Percentiles rank a stretch among this genome's conserved stretches.
Evolutionary conservation across 495 filamentous ascomycete species (phyloP).

Genomic region (Choiromyces venosus): DNA sequence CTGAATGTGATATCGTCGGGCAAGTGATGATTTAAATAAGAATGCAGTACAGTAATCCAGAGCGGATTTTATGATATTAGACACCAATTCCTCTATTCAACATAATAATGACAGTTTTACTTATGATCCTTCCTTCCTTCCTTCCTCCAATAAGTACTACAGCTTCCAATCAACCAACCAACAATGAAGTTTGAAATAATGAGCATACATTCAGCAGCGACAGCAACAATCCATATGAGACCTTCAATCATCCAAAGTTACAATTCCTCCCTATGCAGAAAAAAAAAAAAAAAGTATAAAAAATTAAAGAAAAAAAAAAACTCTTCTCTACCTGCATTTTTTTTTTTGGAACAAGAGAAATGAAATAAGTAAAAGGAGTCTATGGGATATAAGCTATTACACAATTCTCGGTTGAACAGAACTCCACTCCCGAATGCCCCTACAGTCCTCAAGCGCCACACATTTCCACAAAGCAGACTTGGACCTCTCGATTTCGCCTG

Average conservation of each 20-base stretch:
- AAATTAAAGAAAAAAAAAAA: too few relatives aligned
- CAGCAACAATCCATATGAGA: background rate
- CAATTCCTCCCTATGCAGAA: background rate
- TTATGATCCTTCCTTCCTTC: background rate
- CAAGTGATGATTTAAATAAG: too few relatives aligned
- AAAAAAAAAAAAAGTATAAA: background rate
- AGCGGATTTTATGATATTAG: background rate
- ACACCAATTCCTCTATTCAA: background rate
- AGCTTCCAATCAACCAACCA: too few relatives aligned
- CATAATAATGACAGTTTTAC: background rate
- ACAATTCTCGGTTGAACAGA: constrained; percentile 25
- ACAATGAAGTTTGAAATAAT: background rate
- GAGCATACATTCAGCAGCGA: background rate
- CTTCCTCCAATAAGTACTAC: background rate
- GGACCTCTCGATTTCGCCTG: constrained; percentile 75
- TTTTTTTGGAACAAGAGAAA: background rate
- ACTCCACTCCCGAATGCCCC: constrained; percentile 50
- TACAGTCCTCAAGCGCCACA: constrained; percentile 65
- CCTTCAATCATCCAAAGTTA: background rate
- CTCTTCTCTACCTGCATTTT: background rate
- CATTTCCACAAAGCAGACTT: constrained; percentile 74
- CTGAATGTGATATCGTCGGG: too few relatives aligned
- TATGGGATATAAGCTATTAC: constrained; percentile 7
- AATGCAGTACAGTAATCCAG: background rate
- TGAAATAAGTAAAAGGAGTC: background rate